phyloP scores from a whole-genome alignment of 352 stramenopile species.

The Pythium guiyangense region DNA sequence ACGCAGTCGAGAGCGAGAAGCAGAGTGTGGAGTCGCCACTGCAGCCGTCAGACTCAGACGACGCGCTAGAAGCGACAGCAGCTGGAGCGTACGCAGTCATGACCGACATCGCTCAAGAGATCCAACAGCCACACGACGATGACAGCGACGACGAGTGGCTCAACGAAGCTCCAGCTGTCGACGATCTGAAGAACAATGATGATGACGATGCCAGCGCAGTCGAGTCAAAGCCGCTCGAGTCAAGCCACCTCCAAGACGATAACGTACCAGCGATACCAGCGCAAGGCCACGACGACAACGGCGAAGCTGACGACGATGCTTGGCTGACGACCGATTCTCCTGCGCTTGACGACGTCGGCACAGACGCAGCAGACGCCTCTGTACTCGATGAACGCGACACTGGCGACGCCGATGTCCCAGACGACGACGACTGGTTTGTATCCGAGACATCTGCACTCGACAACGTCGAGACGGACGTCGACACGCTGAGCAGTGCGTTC shows the following conservation, averaged over 20 bases:
- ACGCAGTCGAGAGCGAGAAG: neutral
- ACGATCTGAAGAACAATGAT: too few relatives aligned
- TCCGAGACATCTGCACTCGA: neutral
- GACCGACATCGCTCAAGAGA: slow-evolving; percentile 51
- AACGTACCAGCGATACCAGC: neutral
- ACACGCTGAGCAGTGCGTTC: neutral
- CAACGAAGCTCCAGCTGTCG: neutral
- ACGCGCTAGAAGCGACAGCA: neutral
- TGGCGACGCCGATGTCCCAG: neutral
- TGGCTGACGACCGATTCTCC: slow-evolving; percentile 4
- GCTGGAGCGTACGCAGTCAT: slow-evolving; percentile 5
- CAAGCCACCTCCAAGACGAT: neutral
- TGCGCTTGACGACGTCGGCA: neutral
- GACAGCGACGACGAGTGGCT: neutral
- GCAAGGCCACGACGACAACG: neutral
- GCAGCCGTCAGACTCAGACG: neutral
- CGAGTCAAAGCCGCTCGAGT: neutral
- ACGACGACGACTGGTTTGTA: neutral
- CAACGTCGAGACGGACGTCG: neutral
- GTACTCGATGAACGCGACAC: neutral
- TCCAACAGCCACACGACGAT: slow-evolving; percentile 20
- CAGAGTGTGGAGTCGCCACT: neutral
- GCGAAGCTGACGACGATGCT: neutral
- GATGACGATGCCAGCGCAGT: neutral
- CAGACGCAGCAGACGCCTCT: neutral